Percentiles rank a stretch among this genome's conserved stretches.
These are phyloP conservation scores for Elsinoe ampelina DNA, from an alignment of 2,329 filamentous ascomycete genomes.

Conservation along the genomic window DNA sequence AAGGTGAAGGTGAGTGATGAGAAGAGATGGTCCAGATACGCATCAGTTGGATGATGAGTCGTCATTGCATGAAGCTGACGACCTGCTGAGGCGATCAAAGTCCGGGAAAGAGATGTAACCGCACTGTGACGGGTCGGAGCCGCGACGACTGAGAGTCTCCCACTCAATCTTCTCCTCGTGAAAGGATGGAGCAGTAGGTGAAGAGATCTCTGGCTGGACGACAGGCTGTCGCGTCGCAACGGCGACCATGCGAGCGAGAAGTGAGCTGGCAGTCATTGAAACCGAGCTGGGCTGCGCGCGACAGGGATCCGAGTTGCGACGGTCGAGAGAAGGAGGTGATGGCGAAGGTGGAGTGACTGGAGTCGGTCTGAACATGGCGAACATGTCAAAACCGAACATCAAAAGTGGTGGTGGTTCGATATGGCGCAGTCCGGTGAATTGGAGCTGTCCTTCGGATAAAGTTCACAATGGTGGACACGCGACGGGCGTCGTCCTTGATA, in stretches of 20 bases:
- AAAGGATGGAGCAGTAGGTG: background rate
- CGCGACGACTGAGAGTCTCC: slow-evolving; percentile 11
- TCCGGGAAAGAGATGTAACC: slow-evolving; percentile 28
- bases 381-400: slow-evolving; percentile 11
- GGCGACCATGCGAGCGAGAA: slow-evolving; percentile 10
- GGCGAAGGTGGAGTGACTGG: slow-evolving; percentile 10
- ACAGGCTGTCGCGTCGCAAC: slow-evolving; percentile 2
- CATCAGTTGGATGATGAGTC: background rate
- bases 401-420: background rate
- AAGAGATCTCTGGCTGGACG: background rate
- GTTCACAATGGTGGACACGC: background rate
- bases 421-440: background rate
- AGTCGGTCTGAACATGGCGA: slow-evolving; percentile 13
- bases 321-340: slow-evolving; percentile 12
- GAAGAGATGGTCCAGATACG: background rate
- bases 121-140: slow-evolving; percentile 8
- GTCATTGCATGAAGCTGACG: background rate
- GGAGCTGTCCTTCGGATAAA: background rate
- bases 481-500: background rate
- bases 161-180: slow-evolving; percentile 13
- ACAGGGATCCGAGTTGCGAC: slow-evolving; percentile 14
- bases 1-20: background rate
- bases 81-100: slow-evolving; percentile 19
- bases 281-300: background rate
- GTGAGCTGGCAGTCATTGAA: background rate